Evolutionary conservation across 2,329 filamentous ascomycete genomes (phyloP), one percentile per base, ranked within the genome.

Genomic region (Phialophora chinensis): DNA sequence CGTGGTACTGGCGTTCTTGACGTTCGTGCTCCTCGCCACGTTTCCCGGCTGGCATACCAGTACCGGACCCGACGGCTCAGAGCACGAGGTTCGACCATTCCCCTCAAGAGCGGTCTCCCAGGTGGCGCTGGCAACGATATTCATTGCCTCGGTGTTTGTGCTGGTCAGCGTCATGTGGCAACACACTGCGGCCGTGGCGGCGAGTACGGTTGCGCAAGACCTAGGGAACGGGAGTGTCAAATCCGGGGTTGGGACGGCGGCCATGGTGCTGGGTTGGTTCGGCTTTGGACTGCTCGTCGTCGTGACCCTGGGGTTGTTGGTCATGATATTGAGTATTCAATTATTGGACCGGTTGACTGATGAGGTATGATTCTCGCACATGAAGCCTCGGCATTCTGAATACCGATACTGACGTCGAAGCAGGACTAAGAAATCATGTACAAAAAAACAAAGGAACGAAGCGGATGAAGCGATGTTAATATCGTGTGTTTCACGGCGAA

Each of bases 1-100:
- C 76, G 93, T 98, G 76, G 91, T 99, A 78, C 93, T 99, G 75
- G 93, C 95, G 73, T 98, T 98, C 81, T 86, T 98, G 79, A 97
- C 93, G 78, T 92, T 99, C 77, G 86, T 99, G 69, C 87, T 99
- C 50, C 89, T 99, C 62, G 94, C 93, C 62, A 98, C 95, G 38
- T 99, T 98, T 81, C 95, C 95, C 1, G 93, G 93, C 70, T 99
- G 95, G 92, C 93, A 98, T 79, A 92, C 97, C 79, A 92, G 96
- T 79, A 86, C 89, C 71, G 91, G 95, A 79, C 88, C 86, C 44
- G 84, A 87, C 61, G 93, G 93, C 60, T 92, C 89, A 57, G 93
- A 96, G 74, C 88, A 91, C 74, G 92, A 97, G 80, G 90, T 97
- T 77, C 96, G 96, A 81, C 92, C 92, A 7, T 97, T 99, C 79